Conservation (phyloP, 768 basidiomycete genomes). For the Russula vinacea region DNA sequence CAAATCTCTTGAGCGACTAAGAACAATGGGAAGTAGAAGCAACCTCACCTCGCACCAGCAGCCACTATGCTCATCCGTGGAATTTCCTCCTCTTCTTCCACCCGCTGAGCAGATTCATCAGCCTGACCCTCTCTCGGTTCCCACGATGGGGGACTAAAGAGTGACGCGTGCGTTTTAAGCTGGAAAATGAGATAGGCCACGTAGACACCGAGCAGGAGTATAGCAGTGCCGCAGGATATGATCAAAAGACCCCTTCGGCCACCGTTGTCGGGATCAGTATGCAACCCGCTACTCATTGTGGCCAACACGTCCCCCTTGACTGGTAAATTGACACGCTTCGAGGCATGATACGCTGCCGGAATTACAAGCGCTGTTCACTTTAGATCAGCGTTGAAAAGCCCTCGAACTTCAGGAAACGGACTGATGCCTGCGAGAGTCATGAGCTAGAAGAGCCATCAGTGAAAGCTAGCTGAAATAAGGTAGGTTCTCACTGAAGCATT, state of each 20-base stretch:
- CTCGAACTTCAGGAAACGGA: slow-evolving; percentile 39
- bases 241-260: slow-evolving; percentile 52
- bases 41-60: slow-evolving; percentile 51
- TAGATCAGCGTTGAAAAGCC: background rate
- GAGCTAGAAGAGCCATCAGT: slow-evolving; percentile 43
- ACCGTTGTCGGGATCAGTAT: slow-evolving; percentile 32
- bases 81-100: slow-evolving; percentile 42
- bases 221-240: slow-evolving; percentile 78
- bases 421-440: slow-evolving; percentile 88
- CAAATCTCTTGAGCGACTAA: slow-evolving; percentile 5
- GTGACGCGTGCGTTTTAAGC: slow-evolving; percentile 63
- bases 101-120: slow-evolving; percentile 28
- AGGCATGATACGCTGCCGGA: slow-evolving; percentile 78
- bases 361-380: slow-evolving; percentile 65
- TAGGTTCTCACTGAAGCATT: slow-evolving; percentile 25
- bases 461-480: background rate
- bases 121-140: background rate
- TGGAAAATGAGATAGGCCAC: slow-evolving; percentile 39
- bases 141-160: slow-evolving; percentile 45
- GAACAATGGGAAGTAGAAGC: background rate
- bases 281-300: slow-evolving; percentile 27
- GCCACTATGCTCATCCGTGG: slow-evolving; percentile 68
- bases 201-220: slow-evolving; percentile 73
- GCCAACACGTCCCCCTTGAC: background rate
- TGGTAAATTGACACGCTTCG: slow-evolving; percentile 32